Base-by-base conservation (phyloP, 2,329 filamentous ascomycete genomes). In the Microcera coccophila region DNA sequence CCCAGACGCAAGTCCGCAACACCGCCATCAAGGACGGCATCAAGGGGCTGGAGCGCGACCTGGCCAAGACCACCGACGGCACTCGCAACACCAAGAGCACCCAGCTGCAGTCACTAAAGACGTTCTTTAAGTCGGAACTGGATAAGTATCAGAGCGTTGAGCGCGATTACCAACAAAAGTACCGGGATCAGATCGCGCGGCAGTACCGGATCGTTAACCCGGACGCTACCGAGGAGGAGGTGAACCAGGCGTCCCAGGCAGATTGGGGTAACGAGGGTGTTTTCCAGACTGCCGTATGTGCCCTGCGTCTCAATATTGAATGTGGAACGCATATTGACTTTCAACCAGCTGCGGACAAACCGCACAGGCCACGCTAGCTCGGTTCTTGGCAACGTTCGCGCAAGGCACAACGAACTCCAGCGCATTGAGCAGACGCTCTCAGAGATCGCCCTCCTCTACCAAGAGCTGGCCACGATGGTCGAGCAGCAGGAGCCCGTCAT, bases 151-250 rank as follows among this genome's bases (percentile, higher is more conserved):
- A 84, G 60, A 70, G 77, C 54, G 82, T 87, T 61, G 87, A 93
- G 72, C 72, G 77, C 45, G 74, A 77, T 35, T 90, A 88, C 70
- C 76, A 79, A 60, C 74, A 79, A 61, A 74, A 82, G 51, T 89
- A 89, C 65, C 78, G 83, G 47, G 84, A 90, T 50, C 85, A 89
- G 64, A 88, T 91, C 61, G 80, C 81, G 45, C 78, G 87, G 58
- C 87, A 93, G 66, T 90, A 87, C 66, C 76, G 81, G 43, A 90
- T 91, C 60, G 85, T 89, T 53, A 88, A 90, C 62, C 87, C 87
- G 39, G 82, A 89, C 34, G 87, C 87, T n/a, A 78, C 77, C 37
- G 85, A 90, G 46, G 71, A 76, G 2, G 84, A 91, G 65, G 82
- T 90, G 3, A 70, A 75, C 37, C 72, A 87, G 62, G 85, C 85